Evolutionary conservation across 1,139 yeast genomes (phyloP).

Genomic region (Protomyces pachydermus): DNA sequence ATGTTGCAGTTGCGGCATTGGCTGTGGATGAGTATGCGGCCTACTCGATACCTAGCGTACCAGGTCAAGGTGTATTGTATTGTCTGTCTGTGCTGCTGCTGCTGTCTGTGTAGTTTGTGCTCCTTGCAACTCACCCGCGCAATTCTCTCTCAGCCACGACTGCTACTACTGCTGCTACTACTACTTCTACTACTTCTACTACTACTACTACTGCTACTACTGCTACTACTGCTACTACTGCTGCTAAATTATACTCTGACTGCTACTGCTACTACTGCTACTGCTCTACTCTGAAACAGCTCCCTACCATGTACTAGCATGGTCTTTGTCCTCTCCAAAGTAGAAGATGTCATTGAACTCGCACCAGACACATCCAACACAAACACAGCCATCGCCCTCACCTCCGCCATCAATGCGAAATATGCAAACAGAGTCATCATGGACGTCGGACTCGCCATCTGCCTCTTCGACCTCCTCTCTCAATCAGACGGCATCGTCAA

Average conservation of each 20-base stretch:
- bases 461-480: conserved; percentile 74
- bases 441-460: conserved; percentile 74
- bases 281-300: not conserved
- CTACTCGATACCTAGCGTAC: not conserved
- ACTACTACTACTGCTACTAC: not conserved
- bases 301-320: not conserved
- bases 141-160: too few relatives aligned
- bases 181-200: not conserved
- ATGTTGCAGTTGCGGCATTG: not conserved
- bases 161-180: not conserved
- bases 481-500: conserved; percentile 82
- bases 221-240: not conserved
- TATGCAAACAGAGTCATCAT: conserved; percentile 78
- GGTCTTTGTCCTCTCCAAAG: conserved; percentile 79
- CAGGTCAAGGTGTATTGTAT: too few relatives aligned
- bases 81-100: too few relatives aligned
- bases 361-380: conserved; percentile 79
- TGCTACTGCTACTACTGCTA: not conserved
- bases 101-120: too few relatives aligned
- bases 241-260: too few relatives aligned
- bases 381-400: conserved; percentile 64
- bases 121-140: too few relatives aligned
- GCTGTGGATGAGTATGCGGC: not conserved
- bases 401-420: conserved; percentile 75
- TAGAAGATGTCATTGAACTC: conserved; percentile 77